Evolutionary conservation across 2,329 filamentous ascomycete genomes (phyloP), one percentile per base, ranked within the genome.

Genomic region (Arthrobotrys musiformis): DNA sequence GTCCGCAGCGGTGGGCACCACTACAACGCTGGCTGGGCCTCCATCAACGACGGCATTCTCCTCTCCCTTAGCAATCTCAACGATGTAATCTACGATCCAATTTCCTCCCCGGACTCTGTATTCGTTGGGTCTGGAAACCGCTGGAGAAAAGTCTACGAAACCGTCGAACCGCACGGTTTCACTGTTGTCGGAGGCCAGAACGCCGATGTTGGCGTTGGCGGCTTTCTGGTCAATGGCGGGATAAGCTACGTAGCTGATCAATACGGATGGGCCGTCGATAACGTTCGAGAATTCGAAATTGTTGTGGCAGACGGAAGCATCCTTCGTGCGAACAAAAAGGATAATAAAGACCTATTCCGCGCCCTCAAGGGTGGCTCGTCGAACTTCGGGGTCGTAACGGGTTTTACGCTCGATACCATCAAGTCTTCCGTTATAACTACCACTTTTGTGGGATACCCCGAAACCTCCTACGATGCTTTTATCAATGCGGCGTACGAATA

Each of bases 1-100:
- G 82, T 88, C 79, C 87, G 88, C 79, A 86, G 86, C 6, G 88
- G 88, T 28, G 88, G 88, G 0, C 88, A 90, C 81, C 87, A 2
- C 9, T 61, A 60, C 9, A 73, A 73, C 33, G 88, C 88, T 79
- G 84, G 86, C 17, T 86, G 86, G 76, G 86, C 85, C 42, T 85
- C 87, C 1, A 89, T 85, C 79, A 85, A 87, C 54, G 81, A 85
- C 13, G 85, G 82, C 87, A 86, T 0, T 83, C 87, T 0, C 81
- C 87, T 4, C 85, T 90, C 77, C 87, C 84, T 87, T 9, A 83
- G 81, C 7, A 79, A 80, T 2, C 81, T 88, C 8, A 84, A 84
- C 63, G 48, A 80, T 7, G 80, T 86, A 28, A 76, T 72, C 0
- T 78, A 85, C 11, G 81, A 81, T 17, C 58, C 79, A 2, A n/a